These are phyloP conservation scores for Syzygium grande DNA, from an alignment of 345 rosid genomes.

Conservation along the genomic window DNA sequence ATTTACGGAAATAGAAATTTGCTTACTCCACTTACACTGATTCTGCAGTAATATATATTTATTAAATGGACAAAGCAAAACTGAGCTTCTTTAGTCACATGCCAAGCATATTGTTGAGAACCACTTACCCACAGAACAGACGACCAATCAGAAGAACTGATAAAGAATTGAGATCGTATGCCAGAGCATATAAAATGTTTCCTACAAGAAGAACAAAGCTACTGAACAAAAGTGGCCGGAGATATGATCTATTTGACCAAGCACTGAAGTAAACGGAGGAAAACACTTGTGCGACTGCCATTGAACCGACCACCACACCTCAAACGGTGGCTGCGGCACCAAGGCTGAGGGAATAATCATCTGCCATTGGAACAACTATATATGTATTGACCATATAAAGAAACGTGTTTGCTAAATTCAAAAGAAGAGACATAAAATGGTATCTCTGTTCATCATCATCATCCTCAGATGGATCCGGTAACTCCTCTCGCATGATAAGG, in stretches of 20 bases:
- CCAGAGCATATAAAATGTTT: conserved; percentile 80
- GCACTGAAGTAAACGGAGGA: conserved; percentile 97
- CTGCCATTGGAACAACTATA: conserved; percentile 91
- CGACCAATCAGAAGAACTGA: conserved; percentile 76
- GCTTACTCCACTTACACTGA: background rate
- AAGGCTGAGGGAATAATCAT: conserved; percentile 83
- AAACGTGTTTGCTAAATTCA: conserved; percentile 78
- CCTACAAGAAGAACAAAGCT: conserved; percentile 81
- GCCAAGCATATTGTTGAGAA: background rate
- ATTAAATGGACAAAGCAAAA: background rate
- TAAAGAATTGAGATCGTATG: conserved; percentile 74
- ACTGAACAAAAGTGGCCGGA: conserved; percentile 88
- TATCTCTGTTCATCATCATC: conserved; percentile 55
- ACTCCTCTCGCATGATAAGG: conserved; percentile 87
- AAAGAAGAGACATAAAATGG: conserved; percentile 77
- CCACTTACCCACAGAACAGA: conserved; percentile 88
- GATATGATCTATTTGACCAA: conserved; percentile 95
- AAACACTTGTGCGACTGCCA: conserved; percentile 95
- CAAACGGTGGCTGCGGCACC: conserved; percentile 99
- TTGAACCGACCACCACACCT: conserved; percentile 90
- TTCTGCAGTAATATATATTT: background rate
- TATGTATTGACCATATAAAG: conserved; percentile 96
- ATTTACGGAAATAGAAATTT: background rate
- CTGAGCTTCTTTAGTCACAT: background rate
- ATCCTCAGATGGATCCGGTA: conserved; percentile 71